phyloP scores from a whole-genome alignment of 306 rosid species.

The Cyamopsis tetragonoloba region DNA sequence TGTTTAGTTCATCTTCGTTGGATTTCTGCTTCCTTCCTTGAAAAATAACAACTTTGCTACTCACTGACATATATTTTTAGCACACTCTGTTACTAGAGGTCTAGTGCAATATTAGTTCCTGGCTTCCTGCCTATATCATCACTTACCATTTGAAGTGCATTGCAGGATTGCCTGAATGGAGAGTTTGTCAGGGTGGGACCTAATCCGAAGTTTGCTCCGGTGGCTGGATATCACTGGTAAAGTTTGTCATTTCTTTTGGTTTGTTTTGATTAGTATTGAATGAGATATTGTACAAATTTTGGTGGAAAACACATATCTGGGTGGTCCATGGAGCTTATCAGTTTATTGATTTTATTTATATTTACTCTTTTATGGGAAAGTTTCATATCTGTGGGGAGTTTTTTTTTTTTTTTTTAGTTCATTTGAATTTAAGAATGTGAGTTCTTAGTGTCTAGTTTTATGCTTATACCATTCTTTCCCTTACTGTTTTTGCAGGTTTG shows the following conservation, averaged over 20 bases:
- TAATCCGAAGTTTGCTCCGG: constrained; percentile 75
- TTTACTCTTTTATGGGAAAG: not conserved
- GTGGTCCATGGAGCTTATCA: constrained; percentile 1
- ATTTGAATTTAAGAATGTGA: not conserved
- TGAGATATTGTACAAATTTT: not conserved
- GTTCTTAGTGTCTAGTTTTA: constrained; percentile 9
- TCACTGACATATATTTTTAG: not conserved
- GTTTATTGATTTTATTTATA: not conserved
- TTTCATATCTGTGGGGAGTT: not conserved
- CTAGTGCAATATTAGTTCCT: not conserved
- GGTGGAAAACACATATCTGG: constrained; percentile 4
- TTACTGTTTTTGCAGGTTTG: constrained; percentile 69
- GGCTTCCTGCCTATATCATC: not conserved
- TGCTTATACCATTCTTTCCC: constrained; percentile 29
- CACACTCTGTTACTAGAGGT: not conserved
- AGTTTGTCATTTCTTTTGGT: not conserved
- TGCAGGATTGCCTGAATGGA: constrained; percentile 85
- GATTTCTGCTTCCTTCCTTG: not conserved
- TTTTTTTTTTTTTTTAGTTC: not conserved
- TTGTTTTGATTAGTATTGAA: not conserved
- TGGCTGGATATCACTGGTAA: constrained; percentile 95
- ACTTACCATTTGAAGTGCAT: constrained; percentile 15
- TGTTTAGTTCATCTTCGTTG: not conserved
- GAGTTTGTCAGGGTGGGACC: constrained; percentile 98
- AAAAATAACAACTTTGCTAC: not conserved